Evolutionary conservation across 768 basidiomycete genomes (phyloP).

Genomic region (Leccinum barrowsii): DNA sequence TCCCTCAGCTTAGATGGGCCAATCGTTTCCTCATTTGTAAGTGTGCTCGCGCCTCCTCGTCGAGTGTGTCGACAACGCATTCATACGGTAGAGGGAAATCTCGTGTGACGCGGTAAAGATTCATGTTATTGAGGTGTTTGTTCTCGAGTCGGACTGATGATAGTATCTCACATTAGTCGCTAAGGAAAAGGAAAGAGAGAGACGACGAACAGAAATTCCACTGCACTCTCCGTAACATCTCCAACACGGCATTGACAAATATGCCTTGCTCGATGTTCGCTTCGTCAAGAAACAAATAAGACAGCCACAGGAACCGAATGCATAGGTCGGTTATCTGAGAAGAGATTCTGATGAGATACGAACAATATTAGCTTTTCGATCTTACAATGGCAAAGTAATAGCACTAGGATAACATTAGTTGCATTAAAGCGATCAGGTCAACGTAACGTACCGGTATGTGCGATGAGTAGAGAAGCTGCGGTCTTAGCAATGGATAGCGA

Average conservation of each 20-base stretch:
- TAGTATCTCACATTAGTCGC: not conserved
- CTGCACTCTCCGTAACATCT: conserved; percentile 76
- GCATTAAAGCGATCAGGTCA: not conserved
- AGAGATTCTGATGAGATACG: not conserved
- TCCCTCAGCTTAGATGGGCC: conserved; percentile 17
- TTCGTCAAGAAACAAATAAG: conserved; percentile 60
- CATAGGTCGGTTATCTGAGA: conserved; percentile 63
- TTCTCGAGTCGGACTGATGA: conserved; percentile 78
- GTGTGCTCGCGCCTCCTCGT: conserved; percentile 34
- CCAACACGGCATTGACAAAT: conserved; percentile 68
- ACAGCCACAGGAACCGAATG: conserved; percentile 79
- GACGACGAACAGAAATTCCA: conserved; percentile 84
- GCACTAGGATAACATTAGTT: conserved; percentile 35
- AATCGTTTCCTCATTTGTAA: conserved; percentile 15
- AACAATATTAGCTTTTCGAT: conserved; percentile 5
- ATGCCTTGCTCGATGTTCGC: conserved; percentile 51
- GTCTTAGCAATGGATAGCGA: conserved; percentile 60
- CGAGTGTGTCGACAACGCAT: conserved; percentile 47
- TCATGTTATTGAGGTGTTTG: conserved; percentile 90
- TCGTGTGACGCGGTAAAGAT: conserved; percentile 83
- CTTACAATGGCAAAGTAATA: conserved; percentile 79
- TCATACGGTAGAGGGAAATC: conserved; percentile 77
- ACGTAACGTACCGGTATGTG: conserved; percentile 47
- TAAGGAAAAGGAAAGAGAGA: not conserved
- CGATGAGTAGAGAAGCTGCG: conserved; percentile 70